Conservation (phyloP, 2,329 filamentous ascomycete genomes). For the Cordyceps cicadae region DNA sequence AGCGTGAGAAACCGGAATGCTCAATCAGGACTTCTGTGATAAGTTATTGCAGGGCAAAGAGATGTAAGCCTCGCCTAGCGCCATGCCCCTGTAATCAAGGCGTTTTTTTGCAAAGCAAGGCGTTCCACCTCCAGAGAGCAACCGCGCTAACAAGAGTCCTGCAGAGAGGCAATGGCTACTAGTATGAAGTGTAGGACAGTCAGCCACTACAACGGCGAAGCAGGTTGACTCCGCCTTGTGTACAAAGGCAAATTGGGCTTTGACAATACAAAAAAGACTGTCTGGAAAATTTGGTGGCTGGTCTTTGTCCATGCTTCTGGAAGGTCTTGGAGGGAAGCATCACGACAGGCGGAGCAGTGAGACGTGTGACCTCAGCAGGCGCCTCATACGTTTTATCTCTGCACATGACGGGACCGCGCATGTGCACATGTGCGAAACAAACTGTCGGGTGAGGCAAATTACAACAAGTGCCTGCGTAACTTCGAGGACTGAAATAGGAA, state of each 20-base stretch:
- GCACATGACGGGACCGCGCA: not conserved
- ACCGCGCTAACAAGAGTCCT: not conserved
- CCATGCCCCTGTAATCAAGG: not conserved
- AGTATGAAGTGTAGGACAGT: not conserved
- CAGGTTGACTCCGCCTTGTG: not conserved
- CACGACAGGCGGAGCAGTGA: not conserved
- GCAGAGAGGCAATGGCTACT: not conserved
- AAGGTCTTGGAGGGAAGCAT: not conserved
- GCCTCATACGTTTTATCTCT: not conserved
- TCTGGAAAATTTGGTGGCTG: not conserved
- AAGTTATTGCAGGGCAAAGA: not conserved
- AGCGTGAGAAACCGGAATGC: no score
- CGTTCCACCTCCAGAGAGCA: not conserved
- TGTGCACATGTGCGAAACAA: not conserved
- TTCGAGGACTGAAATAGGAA: not conserved
- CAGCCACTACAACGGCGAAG: not conserved
- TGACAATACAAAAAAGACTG: not conserved
- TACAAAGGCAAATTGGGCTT: not conserved
- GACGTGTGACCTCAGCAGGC: not conserved
- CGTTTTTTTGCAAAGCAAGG: not conserved
- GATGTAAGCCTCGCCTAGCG: slow-evolving; percentile 4
- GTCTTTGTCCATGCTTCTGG: not conserved
- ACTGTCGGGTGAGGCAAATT: not conserved
- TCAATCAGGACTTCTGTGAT: no score
- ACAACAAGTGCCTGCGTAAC: not conserved